Evolutionary conservation across 345 rosid species (phyloP), one percentile per base, ranked within the genome.

Genomic region (Populus tremula): DNA sequence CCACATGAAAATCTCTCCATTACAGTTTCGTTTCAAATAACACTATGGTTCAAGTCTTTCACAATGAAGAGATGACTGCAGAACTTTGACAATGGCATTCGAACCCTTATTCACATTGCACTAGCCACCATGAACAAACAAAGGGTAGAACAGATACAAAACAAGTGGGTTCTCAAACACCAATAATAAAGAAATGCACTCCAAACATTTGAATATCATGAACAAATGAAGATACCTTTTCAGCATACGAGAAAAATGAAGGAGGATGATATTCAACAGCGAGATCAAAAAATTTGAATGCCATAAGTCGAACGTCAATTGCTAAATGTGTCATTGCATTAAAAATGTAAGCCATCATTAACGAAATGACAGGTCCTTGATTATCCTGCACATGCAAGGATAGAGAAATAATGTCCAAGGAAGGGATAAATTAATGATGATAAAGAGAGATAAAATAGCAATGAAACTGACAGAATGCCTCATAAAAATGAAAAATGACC

Each of bases 291-390:
- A 90, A 87, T 67, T 85, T 90, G 89, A 96, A 93, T 75, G 98
- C 98, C 94, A 88, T 92, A 87, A 93, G 77, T 70, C 96, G 96
- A 82, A 96, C 89, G 31, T 96, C 98, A 72, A 92, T 72, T 25
- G 89, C 82, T 76, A 91, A 87, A 85, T 88, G 76, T 56, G 93
- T 88, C 99, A 92, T 93, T 21, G 94, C 96, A 38, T 75, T 87
- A 75, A 93, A 96, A 73, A 93, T 89, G 75, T 88, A 88, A 20
- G 91, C 81, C 97, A 92, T 90, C 89, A 92, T 81, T 76, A 87
- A 85, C 69, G 94, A 86, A 82, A 93, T 78, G 31, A 91, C 67
- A 71, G 82, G 91, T 49, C 95, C 90, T 79, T 87, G 93, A 86
- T 87, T 85, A 78, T 90, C 99, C 98, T 96, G 91, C 66, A 82